These are phyloP conservation scores for Cryptosporidium baileyi DNA, from an alignment of 169 alveolate genomes.

Conservation along the genomic window DNA sequence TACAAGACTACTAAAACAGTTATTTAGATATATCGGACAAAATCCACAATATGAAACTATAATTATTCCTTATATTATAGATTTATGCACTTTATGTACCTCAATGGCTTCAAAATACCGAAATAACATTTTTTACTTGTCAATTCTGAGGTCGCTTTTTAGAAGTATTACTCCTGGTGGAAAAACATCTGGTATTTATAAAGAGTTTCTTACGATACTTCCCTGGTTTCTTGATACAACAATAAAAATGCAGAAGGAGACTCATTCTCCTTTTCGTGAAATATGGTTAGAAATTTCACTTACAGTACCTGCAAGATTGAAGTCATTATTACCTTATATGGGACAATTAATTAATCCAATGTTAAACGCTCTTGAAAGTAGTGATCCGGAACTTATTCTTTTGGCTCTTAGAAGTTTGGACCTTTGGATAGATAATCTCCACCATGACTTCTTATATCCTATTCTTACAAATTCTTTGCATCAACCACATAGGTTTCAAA, in stretches of 20 bases:
- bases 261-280: conserved; percentile 47
- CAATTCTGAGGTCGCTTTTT: conserved; percentile 39
- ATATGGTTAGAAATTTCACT: conserved; percentile 61
- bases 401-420: conserved; percentile 75
- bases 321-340: conserved; percentile 66
- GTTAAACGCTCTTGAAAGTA: conserved; percentile 63
- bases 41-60: conserved; percentile 64
- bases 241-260: conserved; percentile 43
- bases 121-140: conserved; percentile 20
- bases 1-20: conserved; percentile 52
- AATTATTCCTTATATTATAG: conserved; percentile 34
- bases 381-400: conserved; percentile 68
- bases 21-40: conserved; percentile 63
- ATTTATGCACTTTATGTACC: conserved; percentile 35
- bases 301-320: conserved; percentile 64
- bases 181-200: conserved; percentile 64
- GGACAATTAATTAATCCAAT: conserved; percentile 57
- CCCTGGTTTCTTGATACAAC: conserved; percentile 69
- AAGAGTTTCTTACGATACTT: conserved; percentile 39
- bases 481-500: conserved; percentile 59
- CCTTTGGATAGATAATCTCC: conserved; percentile 76
- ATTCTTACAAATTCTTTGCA: conserved; percentile 68
- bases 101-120: conserved; percentile 52
- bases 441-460: conserved; percentile 75
- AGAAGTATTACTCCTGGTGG: conserved; percentile 71